Percentiles rank a stretch among this genome's conserved stretches.
phyloP scores from a whole-genome alignment of 1,284 basidiomycete genomes.

The Sphagnurus paluster region DNA sequence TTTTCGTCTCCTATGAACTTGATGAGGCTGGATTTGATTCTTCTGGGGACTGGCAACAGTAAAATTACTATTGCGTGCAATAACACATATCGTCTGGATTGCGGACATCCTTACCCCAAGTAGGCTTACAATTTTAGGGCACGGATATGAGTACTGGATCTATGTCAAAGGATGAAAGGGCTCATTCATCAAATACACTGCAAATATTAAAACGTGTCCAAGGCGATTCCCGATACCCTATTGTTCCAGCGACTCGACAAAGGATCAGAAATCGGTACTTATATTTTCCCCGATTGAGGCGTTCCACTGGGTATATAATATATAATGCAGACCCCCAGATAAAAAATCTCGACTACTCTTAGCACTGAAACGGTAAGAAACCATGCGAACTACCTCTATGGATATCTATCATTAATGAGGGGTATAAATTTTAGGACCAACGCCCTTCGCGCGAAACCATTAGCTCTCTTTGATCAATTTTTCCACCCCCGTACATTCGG shows the following conservation, averaged over 20 bases:
- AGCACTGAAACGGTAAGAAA: neutral
- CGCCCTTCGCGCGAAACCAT: constrained; percentile 3
- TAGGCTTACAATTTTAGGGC: too few species aligned
- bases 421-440: neutral
- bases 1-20: too few species aligned
- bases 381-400: neutral
- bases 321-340: neutral
- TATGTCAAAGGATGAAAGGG: neutral
- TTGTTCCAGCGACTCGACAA: constrained; percentile 3
- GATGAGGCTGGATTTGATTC: too few species aligned
- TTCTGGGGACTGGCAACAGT: too few species aligned
- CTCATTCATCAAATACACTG: neutral
- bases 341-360: too few species aligned
- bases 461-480: neutral
- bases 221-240: constrained; percentile 10
- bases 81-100: too few species aligned
- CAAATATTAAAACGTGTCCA: constrained; percentile 8
- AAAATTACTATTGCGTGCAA: too few species aligned
- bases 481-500: neutral
- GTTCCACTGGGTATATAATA: constrained; percentile 2
- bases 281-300: constrained; percentile 2
- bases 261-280: constrained; percentile 1
- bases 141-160: neutral
- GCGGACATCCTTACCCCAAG: too few species aligned
- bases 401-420: neutral